These are phyloP conservation scores for Penicillium sp. DNA, from an alignment of 2,329 filamentous ascomycete species.

Conservation along the genomic window DNA sequence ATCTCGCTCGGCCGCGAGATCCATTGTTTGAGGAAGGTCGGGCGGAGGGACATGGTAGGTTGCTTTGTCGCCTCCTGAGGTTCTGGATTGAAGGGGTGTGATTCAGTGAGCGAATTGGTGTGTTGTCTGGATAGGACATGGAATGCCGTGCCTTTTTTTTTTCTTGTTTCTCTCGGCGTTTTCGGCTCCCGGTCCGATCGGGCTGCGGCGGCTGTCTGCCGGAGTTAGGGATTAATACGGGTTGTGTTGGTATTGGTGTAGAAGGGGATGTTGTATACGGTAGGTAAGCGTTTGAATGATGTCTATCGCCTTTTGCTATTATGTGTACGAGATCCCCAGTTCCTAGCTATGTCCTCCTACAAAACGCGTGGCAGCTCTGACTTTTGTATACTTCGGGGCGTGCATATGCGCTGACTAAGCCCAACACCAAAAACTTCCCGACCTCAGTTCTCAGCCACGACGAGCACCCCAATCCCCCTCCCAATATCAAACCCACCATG, in stretches of 20 bases:
- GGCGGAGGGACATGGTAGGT: constrained; percentile 13
- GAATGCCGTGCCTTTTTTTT: neutral
- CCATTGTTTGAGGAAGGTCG: constrained; percentile 21
- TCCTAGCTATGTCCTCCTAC: neutral
- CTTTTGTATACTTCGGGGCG: neutral
- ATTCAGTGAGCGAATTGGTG: neutral
- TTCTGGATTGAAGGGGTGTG: neutral
- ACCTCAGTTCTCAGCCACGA: neutral
- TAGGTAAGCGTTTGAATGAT: neutral
- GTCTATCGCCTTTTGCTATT: neutral
- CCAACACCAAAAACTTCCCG: constrained; percentile 22
- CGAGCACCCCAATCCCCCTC: constrained; percentile 2
- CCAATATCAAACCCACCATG: constrained; percentile 25
- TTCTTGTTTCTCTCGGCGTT: constrained; percentile 8
- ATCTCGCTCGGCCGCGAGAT: constrained; percentile 17
- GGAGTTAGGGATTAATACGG: constrained; percentile 2
- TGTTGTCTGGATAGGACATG: neutral
- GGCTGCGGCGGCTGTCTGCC: neutral
- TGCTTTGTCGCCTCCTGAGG: neutral
- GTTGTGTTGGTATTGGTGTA: neutral
- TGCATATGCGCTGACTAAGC: constrained; percentile 14
- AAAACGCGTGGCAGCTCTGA: neutral
- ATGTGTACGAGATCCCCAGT: neutral
- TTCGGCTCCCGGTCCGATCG: constrained; percentile 11
- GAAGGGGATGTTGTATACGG: neutral